phyloP scores from a whole-genome alignment of 768 basidiomycete species.

The Grammothele lineata region DNA sequence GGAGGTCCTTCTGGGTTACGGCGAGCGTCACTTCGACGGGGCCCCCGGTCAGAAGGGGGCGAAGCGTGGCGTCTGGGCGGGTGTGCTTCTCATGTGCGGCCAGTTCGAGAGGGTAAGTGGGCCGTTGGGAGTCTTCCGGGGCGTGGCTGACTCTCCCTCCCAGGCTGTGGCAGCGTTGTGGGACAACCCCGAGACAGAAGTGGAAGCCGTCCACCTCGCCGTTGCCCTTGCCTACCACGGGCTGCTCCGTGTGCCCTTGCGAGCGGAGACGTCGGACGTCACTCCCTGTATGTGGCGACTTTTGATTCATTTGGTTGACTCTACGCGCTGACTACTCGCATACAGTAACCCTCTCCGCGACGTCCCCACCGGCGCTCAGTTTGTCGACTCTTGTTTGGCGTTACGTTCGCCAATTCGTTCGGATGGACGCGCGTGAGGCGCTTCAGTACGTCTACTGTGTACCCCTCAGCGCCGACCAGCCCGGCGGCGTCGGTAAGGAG shows the following conservation, averaged over 20 bases:
- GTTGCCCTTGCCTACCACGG: slow-evolving; percentile 93
- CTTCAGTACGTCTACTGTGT: slow-evolving; percentile 93
- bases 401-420: slow-evolving; percentile 89
- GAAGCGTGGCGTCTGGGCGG: slow-evolving; percentile 71
- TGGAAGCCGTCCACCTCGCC: slow-evolving; percentile 93
- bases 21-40: slow-evolving; percentile 79
- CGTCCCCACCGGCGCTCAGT: slow-evolving; percentile 67
- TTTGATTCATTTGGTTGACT: too few relatives aligned
- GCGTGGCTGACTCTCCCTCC: background rate
- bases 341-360: slow-evolving; percentile 67
- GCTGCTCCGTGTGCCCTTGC: slow-evolving; percentile 75
- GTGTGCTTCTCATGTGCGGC: slow-evolving; percentile 84
- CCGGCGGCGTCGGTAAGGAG: slow-evolving; percentile 69
- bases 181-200: slow-evolving; percentile 81
- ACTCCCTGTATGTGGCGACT: slow-evolving; percentile 65
- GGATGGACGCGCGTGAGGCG: slow-evolving; percentile 90
- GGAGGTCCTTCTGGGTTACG: slow-evolving; percentile 74
- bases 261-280: slow-evolving; percentile 80
- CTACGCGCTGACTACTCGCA: too few relatives aligned
- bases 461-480: slow-evolving; percentile 70
- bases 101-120: slow-evolving; percentile 83
- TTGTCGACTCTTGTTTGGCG: slow-evolving; percentile 86
- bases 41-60: slow-evolving; percentile 53
- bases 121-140: background rate
- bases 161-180: slow-evolving; percentile 90